Base-by-base conservation (phyloP, 1,284 basidiomycete genomes). In the Leccinum ponderosum region DNA sequence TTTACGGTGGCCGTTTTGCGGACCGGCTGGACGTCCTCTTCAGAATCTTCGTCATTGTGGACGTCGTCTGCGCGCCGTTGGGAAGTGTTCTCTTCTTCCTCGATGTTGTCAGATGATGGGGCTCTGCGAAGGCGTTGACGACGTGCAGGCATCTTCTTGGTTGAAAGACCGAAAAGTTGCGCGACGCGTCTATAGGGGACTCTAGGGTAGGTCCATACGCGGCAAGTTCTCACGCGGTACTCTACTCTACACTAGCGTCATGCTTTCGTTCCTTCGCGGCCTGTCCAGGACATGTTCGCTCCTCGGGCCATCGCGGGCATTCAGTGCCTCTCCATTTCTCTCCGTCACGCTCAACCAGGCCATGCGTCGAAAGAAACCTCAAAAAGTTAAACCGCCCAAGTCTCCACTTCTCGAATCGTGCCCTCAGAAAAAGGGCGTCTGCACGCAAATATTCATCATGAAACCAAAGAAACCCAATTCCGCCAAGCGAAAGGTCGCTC, bases 391-490 rank as follows among this genome's bases (percentile, higher is more conserved):
- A 58, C 79, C 83, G 60, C 82, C 87, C 20, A 87, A 85, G 70
- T 87, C 93, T 4, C 95, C 95, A 1, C 84, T 95, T 9, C 83
- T 98, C 25, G 80, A 91, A 64, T 80, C 76, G 33, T 90, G 85
- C 72, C 91, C 90, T 11, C 95, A 97, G 78, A 87, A 87, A 69
- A 97, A 97, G 75, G 95, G 93, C 39, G 94, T 98, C 61, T 92
- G 93, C 73, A 86, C 89, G 31, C 87, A 89, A 66, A 87, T 98
- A 25, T 91, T 91, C 76, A 92, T 88, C 52, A 85, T 83, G 68
- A 95, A 92, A 73, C 97, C 97, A 25, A 98, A 96, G 82, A 99
- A 99, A 75, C 97, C 97, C 66, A 99, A 99, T 79, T 99, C 97
- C 48, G 96, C 96, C 51, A 95, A 98, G 72, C 93, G 97, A 64